Conservation (phyloP, 331 rosid species). For the Prunus yedoensis region DNA sequence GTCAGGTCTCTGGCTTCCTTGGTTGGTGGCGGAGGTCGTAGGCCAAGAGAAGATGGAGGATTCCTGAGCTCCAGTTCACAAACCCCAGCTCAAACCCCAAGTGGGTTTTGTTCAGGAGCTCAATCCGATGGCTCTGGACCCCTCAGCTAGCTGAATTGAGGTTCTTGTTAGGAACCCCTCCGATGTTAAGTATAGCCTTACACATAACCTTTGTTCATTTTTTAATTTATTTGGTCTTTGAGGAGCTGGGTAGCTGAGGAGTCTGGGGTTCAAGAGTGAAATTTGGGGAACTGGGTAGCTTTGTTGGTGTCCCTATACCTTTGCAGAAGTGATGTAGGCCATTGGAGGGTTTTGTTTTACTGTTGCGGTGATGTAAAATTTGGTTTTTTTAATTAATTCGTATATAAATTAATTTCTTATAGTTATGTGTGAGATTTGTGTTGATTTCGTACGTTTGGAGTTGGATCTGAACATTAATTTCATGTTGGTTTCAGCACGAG, state of each 20-base stretch:
- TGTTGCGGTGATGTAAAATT: not conserved
- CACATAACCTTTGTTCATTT: not conserved
- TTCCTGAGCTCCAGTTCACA: conserved; percentile 33
- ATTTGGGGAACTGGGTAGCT: not conserved
- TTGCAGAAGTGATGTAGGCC: not conserved
- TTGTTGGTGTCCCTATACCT: not conserved
- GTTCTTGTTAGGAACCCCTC: not conserved
- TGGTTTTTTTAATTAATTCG: not conserved
- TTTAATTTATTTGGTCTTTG: not conserved
- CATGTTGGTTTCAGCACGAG: not conserved
- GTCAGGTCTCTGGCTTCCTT: conserved; percentile 10
- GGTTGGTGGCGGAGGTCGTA: not conserved
- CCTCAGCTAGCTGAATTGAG: not conserved
- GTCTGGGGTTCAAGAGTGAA: not conserved
- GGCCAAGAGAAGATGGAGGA: conserved; percentile 13
- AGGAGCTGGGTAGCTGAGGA: not conserved
- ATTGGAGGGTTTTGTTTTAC: not conserved
- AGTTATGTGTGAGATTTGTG: not conserved
- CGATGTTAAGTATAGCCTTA: not conserved
- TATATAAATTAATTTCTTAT: not conserved
- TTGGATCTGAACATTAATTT: not conserved
- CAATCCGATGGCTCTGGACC: not conserved
- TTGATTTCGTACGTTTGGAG: not conserved
- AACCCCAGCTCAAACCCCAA: conserved; percentile 24
- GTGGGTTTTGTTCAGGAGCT: conserved; percentile 35